Evolutionary conservation across 768 basidiomycete species (phyloP).

Genomic region (Dictyophora rubrovolvata): DNA sequence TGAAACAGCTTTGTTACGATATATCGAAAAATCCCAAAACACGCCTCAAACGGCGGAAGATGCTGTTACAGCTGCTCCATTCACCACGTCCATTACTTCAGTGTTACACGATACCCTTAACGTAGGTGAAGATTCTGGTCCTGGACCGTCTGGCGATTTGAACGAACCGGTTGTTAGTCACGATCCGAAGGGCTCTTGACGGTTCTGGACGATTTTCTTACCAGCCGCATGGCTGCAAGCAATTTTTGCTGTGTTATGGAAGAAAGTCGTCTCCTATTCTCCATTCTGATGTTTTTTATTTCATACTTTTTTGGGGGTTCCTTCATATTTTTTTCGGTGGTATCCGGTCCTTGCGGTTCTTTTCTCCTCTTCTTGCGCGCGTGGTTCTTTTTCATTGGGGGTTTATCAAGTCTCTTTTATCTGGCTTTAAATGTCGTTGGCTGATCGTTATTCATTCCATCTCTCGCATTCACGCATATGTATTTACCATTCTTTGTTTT

Average conservation of each 20-base stretch:
- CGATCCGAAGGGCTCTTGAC: background rate
- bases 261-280: background rate
- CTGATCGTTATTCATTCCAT: background rate
- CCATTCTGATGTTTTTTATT: background rate
- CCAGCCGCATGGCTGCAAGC: background rate
- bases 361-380: background rate
- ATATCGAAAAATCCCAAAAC: background rate
- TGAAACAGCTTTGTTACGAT: conserved; percentile 2
- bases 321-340: background rate
- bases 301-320: background rate
- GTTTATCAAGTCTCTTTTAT: background rate
- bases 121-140: background rate
- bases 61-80: background rate
- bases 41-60: background rate
- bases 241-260: background rate
- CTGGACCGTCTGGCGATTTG: background rate
- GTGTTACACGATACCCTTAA: conserved; percentile 2
- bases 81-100: conserved; percentile 3
- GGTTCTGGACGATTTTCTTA: conserved; percentile 5
- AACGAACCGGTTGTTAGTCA: background rate
- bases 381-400: no score
- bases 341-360: background rate
- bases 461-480: background rate
- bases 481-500: background rate
- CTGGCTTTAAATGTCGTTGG: background rate